phyloP scores from a whole-genome alignment of 129 eudicot genomes.

The Kitagawia praeruptora region DNA sequence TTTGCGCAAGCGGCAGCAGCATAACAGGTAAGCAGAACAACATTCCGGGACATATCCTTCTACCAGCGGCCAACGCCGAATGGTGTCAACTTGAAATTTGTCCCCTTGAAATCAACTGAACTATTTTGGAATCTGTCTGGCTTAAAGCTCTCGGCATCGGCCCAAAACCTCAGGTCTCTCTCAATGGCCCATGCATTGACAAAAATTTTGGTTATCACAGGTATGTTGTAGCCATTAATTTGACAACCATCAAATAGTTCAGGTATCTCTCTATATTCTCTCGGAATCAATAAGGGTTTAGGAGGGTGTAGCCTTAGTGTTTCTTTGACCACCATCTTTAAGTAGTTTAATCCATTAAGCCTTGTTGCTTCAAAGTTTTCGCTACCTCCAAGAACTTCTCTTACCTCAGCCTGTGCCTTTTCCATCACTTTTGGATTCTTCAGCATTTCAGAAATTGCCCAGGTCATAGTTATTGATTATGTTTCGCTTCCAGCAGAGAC shows the following conservation, averaged over 20 bases:
- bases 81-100: too few relatives aligned
- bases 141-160: too few relatives aligned
- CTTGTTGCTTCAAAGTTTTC: conserved; percentile 16
- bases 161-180: too few relatives aligned
- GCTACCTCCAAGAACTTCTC: conserved; percentile 22
- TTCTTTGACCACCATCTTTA: conserved; percentile 37
- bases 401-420: conserved; percentile 40
- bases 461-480: neutral
- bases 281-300: conserved; percentile 36
- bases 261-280: conserved; percentile 21
- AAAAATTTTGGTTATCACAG: conserved; percentile 15
- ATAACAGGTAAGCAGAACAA: too few relatives aligned
- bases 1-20: too few relatives aligned
- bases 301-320: conserved; percentile 46
- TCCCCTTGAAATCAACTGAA: too few relatives aligned
- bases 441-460: conserved; percentile 18
- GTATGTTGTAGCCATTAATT: too few relatives aligned
- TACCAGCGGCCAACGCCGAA: too few relatives aligned
- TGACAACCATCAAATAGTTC: too few relatives aligned
- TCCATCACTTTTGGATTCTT: conserved; percentile 14
- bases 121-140: too few relatives aligned
- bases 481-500: conserved; percentile 9
- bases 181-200: conserved; percentile 48
- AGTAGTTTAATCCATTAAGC: conserved; percentile 20
- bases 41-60: too few relatives aligned